phyloP scores from a whole-genome alignment of 192 early-diverging fungal genomes.

The Dissophora ornata region DNA sequence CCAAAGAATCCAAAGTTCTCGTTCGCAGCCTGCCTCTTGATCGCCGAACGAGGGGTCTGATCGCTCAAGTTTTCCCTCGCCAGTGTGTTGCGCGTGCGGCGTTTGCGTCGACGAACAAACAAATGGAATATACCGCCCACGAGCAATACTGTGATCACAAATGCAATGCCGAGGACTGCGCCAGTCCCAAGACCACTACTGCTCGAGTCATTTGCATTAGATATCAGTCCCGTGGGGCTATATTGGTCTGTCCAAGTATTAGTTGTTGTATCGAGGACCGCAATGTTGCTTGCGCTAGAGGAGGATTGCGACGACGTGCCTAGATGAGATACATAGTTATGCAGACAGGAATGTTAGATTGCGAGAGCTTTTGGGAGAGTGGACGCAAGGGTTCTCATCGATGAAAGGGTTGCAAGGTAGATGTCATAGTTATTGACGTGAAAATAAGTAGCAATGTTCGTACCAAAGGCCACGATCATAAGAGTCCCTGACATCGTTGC shows the following conservation, averaged over 20 bases:
- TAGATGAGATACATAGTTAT: not conserved
- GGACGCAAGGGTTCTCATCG: too few species aligned
- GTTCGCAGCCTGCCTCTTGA: slow-evolving; percentile 15
- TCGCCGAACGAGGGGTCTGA: slow-evolving; percentile 26
- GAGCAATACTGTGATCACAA: slow-evolving; percentile 30
- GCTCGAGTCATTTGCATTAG: not conserved
- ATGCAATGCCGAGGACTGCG: slow-evolving; percentile 43
- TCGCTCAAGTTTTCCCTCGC: slow-evolving; percentile 43
- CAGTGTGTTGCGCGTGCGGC: slow-evolving; percentile 41
- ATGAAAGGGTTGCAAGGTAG: too few species aligned
- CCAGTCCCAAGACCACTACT: slow-evolving; percentile 17
- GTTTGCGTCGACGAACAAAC: slow-evolving; percentile 34
- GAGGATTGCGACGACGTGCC: slow-evolving; percentile 15
- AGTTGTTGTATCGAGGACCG: slow-evolving; percentile 27
- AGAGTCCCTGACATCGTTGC: slow-evolving; percentile 35
- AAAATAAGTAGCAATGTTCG: not conserved
- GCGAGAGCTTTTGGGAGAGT: too few species aligned
- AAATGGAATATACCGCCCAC: slow-evolving; percentile 35
- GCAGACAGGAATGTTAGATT: not conserved
- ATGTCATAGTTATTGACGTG: too few species aligned
- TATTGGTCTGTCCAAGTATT: slow-evolving; percentile 38
- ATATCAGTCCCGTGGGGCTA: slow-evolving; percentile 11
- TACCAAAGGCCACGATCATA: slow-evolving; percentile 51
- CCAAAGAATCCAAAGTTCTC: slow-evolving; percentile 13
- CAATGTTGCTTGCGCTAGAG: slow-evolving; percentile 16